Evolutionary conservation across 2,329 filamentous ascomycete species (phyloP), one percentile per base, ranked within the genome.

Genomic region (Alternaria arborescens): DNA sequence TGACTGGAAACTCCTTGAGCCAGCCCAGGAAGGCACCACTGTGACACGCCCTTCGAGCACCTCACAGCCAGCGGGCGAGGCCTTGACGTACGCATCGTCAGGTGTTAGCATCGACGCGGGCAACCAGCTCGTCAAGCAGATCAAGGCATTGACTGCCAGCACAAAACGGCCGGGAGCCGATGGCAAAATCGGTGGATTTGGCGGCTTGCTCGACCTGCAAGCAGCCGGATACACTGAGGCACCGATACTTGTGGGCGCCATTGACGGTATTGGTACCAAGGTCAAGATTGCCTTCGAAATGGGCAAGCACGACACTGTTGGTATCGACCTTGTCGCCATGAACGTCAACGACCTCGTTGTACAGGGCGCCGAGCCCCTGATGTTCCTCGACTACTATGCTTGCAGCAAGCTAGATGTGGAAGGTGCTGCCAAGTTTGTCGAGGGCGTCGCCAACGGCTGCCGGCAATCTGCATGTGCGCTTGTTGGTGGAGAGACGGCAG

Each of bases 301-400:
- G 82, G 86, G 89, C 71, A 93, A 96, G 81, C 95, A 97, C 80
- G 89, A 94, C 79, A 97, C 94, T 3, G 94, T 99, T 11, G 95
- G 95, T 62, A 93, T 99, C 71, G 95, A 99, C 77, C 87, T 99
- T 36, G 95, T 99, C 4, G 95, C 95, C 68, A 98, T 98, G 94
- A 98, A 97, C 79, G 95, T 98, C 76, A 99, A 99, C 79, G 95
- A 99, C 75, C 86, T 99, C 0, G 90, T 99, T 52, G 95, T 98
- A 8, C 94, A 98, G 82, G 95, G 95, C 55, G 95, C 95, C 12
- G 92, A 95, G 70, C 94, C 95, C 2, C 85, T 98, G 66, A 95
- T 95, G 85, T 98, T 99, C 86, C 89, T 98, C 64, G 95, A 99
- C 83, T 98, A 97, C 86, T 97, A 96, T 81, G 94, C 93, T 62